Percentiles rank a stretch among this genome's conserved stretches.
These are phyloP conservation scores for Kokia cookei DNA, from an alignment of 441 rosid genomes.

Conservation along the genomic window DNA sequence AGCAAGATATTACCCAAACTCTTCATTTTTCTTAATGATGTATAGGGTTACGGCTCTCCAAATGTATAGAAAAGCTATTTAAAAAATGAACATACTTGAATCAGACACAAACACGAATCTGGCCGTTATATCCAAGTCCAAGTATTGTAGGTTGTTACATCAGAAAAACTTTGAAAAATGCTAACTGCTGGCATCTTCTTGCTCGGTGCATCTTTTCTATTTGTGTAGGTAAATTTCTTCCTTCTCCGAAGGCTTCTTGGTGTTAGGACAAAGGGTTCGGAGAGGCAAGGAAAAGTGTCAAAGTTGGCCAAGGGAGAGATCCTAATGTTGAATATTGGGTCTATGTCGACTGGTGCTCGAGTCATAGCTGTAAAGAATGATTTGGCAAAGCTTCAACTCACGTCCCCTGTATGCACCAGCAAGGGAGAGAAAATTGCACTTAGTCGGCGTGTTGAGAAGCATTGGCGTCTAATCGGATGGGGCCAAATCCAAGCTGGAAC, in stretches of 20 bases:
- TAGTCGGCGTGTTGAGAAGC: conserved; percentile 86
- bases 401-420: conserved; percentile 94
- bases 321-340: conserved; percentile 92
- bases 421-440: conserved; percentile 87
- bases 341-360: conserved; percentile 95
- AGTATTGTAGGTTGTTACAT: neutral
- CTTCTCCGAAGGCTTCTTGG: conserved; percentile 83
- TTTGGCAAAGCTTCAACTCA: conserved; percentile 79
- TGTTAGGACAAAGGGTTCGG: conserved; percentile 88
- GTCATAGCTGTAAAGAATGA: conserved; percentile 87
- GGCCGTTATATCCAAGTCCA: neutral
- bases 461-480: conserved; percentile 99
- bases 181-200: neutral
- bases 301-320: conserved; percentile 85
- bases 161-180: neutral
- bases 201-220: neutral
- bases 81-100: neutral
- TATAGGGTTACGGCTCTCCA: neutral
- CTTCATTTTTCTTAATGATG: neutral
- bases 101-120: neutral
- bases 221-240: conserved; percentile 76
- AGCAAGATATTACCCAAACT: neutral
- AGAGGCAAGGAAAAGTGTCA: conserved; percentile 89
- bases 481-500: conserved; percentile 97
- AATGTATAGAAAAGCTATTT: neutral